Evolutionary conservation across 2,329 filamentous ascomycete genomes (phyloP).

Genomic region (Pseudophaeomoniella oleicola): DNA sequence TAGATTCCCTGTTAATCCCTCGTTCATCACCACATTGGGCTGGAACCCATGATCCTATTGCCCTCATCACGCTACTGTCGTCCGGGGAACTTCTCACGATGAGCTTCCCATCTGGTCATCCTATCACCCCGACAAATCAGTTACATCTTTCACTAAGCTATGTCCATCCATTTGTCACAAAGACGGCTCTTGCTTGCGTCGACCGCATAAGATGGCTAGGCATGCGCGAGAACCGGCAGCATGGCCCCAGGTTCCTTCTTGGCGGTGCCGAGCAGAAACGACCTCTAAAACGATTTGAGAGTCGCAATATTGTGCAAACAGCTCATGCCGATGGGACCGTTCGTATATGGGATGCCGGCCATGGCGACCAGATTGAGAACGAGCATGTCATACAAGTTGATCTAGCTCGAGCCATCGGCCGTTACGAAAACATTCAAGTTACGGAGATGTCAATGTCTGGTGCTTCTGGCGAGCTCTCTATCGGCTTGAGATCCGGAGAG

Average conservation of each 20-base stretch:
- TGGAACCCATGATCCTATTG: conserved; percentile 81
- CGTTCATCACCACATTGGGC: conserved; percentile 71
- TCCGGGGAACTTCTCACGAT: conserved; percentile 83
- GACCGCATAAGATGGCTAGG: conserved; percentile 75
- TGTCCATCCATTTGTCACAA: conserved; percentile 76
- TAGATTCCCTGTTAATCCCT: conserved; percentile 72
- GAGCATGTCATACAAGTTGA: conserved; percentile 69
- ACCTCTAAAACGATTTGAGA: conserved; percentile 62
- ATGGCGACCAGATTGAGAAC: conserved; percentile 90
- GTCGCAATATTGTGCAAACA: conserved; percentile 70
- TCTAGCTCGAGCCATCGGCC: conserved; percentile 64
- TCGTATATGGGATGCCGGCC: conserved; percentile 84
- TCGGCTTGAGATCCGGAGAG: conserved; percentile 71
- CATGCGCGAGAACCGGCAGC: conserved; percentile 68
- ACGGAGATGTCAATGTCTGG: conserved; percentile 66
- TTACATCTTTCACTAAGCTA: conserved; percentile 77
- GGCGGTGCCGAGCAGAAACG: conserved; percentile 63
- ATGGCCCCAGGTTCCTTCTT: conserved; percentile 62
- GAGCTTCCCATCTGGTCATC: conserved; percentile 82
- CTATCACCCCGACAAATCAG: conserved; percentile 84
- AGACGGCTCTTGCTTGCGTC: conserved; percentile 56
- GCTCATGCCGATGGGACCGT: conserved; percentile 84
- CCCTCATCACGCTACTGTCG: conserved; percentile 60
- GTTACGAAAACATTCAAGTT: conserved; percentile 64
- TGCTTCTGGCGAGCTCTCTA: conserved; percentile 70